phyloP scores from a whole-genome alignment of 1,139 yeast species.

The Taphrina populina region DNA sequence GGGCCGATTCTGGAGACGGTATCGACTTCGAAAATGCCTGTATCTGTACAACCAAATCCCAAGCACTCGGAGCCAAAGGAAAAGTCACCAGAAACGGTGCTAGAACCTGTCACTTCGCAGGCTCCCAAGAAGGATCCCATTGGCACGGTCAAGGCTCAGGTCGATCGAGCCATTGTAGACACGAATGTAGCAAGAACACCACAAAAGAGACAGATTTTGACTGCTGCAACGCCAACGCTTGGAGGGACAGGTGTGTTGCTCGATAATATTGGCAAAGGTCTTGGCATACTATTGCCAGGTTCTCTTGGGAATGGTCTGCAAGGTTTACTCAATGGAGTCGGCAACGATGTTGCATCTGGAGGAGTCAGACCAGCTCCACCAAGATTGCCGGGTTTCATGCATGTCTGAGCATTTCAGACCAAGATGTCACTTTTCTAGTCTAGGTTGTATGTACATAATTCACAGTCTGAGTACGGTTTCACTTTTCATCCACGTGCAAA shows the following conservation, averaged over 20 bases:
- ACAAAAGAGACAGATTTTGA: too few relatives aligned
- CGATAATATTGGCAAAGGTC: constrained; percentile 2
- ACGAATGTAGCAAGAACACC: too few relatives aligned
- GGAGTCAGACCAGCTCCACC: neutral
- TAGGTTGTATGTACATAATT: too few relatives aligned
- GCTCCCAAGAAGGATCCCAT: neutral
- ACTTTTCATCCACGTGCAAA: too few relatives aligned
- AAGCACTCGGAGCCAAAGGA: neutral
- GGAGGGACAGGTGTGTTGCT: neutral
- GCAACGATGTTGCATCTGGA: constrained; percentile 8
- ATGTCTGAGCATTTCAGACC: too few relatives aligned
- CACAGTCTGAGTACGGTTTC: too few relatives aligned
- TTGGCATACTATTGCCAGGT: neutral
- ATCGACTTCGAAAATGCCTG: too few relatives aligned
- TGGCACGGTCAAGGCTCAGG: neutral
- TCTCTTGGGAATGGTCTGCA: constrained; percentile 2
- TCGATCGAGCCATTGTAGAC: neutral
- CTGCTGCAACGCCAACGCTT: too few relatives aligned
- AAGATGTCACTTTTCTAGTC: too few relatives aligned
- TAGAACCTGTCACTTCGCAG: neutral
- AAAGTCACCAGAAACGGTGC: neutral
- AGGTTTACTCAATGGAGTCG: constrained; percentile 4
- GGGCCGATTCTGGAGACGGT: too few relatives aligned
- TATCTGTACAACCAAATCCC: neutral
- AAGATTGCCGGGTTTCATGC: neutral